Percentiles rank a stretch among this genome's conserved stretches.
Evolutionary conservation across 805 yeast genomes (phyloP).

Genomic region (Metschnikowia drakensbergensis): DNA sequence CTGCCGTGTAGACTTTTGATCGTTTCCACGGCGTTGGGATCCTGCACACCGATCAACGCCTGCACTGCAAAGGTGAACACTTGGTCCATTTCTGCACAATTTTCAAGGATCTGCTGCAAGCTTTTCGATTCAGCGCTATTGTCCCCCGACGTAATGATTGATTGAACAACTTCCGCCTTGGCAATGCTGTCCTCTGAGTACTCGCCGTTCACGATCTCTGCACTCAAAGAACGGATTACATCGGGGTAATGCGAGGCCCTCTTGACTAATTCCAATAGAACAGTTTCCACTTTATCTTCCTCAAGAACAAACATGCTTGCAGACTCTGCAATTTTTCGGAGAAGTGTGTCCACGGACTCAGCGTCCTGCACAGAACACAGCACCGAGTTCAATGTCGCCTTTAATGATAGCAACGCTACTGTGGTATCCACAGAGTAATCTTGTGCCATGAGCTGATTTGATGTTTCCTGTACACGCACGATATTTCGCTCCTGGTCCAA

Average conservation of each 20-base stretch:
- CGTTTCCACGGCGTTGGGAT: neutral
- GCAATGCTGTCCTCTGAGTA: neutral
- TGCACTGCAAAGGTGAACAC: neutral
- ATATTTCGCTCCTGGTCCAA: constrained; percentile 27
- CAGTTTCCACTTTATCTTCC: neutral
- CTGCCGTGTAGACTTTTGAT: neutral
- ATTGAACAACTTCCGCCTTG: neutral
- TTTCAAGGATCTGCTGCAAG: neutral
- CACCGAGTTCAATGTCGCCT: constrained; percentile 22
- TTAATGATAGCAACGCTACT: constrained; percentile 21
- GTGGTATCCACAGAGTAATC: constrained; percentile 1
- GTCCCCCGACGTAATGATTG: neutral
- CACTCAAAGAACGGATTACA: neutral
- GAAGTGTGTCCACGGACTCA: constrained; percentile 1
- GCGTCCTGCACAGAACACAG: constrained; percentile 6
- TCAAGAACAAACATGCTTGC: neutral
- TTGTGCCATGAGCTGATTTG: neutral
- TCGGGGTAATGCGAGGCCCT: neutral
- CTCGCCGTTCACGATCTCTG: neutral
- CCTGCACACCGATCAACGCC: neutral
- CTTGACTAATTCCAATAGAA: neutral
- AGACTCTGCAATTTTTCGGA: neutral
- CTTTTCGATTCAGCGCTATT: neutral
- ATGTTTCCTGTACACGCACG: constrained; percentile 8
- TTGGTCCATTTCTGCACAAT: neutral